Percentiles rank a stretch among this genome's conserved stretches.
Conservation (phyloP, 352 stramenopile genomes). For the Nothophytophthora sp. region DNA sequence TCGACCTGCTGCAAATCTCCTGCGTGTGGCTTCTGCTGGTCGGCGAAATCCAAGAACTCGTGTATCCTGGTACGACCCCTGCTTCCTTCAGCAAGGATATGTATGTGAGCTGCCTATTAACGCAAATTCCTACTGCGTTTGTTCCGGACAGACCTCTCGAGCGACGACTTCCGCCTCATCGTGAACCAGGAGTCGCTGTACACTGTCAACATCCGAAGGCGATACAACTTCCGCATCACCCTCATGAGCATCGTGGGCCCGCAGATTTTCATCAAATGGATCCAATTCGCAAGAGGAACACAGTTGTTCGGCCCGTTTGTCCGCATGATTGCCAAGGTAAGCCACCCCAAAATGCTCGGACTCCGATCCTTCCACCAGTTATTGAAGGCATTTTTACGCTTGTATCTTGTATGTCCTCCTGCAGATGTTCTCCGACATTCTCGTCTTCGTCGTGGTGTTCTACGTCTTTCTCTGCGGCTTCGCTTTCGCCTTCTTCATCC, state of each 20-base stretch:
- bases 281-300: constrained; percentile 77
- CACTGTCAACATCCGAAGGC: constrained; percentile 46
- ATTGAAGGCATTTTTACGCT: neutral
- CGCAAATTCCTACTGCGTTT: neutral
- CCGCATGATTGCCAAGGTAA: constrained; percentile 85
- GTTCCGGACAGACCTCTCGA: constrained; percentile 4
- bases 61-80: constrained; percentile 23
- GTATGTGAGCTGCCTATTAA: too few relatives aligned
- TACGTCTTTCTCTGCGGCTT: constrained; percentile 74
- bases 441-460: constrained; percentile 77
- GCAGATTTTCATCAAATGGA: constrained; percentile 83
- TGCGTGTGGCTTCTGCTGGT: constrained; percentile 70
- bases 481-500: constrained; percentile 81
- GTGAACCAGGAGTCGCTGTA: constrained; percentile 72
- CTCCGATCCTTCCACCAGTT: too few relatives aligned
- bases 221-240: constrained; percentile 75
- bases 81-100: too few relatives aligned
- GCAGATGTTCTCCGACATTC: constrained; percentile 84
- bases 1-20: constrained; percentile 69
- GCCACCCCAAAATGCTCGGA: neutral
- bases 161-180: constrained; percentile 49
- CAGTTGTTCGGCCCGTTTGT: constrained; percentile 71
- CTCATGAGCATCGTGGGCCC: constrained; percentile 79
- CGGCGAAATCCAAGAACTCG: constrained; percentile 49
- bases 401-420: neutral